Conservation (phyloP, 2,329 filamentous ascomycete species). For the Beauveria sp. region DNA sequence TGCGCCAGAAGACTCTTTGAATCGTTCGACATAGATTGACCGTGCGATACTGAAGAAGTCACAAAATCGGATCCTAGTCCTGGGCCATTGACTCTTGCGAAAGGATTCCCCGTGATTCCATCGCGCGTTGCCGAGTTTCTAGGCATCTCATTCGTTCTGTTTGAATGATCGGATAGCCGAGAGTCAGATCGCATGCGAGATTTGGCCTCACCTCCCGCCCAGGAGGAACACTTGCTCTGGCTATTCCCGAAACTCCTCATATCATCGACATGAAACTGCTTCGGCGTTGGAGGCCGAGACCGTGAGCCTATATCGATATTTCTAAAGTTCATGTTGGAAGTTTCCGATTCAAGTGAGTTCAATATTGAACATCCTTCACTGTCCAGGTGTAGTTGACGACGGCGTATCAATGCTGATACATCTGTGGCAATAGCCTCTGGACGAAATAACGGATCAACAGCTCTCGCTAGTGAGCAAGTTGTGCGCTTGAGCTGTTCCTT, state of each 20-base stretch:
- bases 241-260: neutral
- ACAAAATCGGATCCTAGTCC: slow-evolving; percentile 22
- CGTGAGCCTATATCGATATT: neutral
- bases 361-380: neutral
- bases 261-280: neutral
- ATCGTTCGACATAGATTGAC: neutral
- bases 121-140: slow-evolving; percentile 30
- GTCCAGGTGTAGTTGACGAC: neutral
- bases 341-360: neutral
- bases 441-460: neutral
- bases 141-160: neutral
- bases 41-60: slow-evolving; percentile 19
- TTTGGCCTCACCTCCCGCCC: neutral
- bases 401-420: neutral
- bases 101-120: slow-evolving; percentile 48
- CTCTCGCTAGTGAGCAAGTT: slow-evolving; percentile 6
- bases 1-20: neutral
- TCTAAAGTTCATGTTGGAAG: neutral
- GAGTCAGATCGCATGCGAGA: slow-evolving; percentile 5
- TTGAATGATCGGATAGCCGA: slow-evolving; percentile 17
- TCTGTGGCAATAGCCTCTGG: slow-evolving; percentile 8
- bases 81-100: slow-evolving; percentile 37
- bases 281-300: neutral
- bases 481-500: neutral
- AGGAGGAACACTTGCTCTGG: neutral